Percentiles rank a stretch among this genome's conserved stretches.
Evolutionary conservation across 2,329 filamentous ascomycete genomes (phyloP).

Genomic region (Penicillium sp.): DNA sequence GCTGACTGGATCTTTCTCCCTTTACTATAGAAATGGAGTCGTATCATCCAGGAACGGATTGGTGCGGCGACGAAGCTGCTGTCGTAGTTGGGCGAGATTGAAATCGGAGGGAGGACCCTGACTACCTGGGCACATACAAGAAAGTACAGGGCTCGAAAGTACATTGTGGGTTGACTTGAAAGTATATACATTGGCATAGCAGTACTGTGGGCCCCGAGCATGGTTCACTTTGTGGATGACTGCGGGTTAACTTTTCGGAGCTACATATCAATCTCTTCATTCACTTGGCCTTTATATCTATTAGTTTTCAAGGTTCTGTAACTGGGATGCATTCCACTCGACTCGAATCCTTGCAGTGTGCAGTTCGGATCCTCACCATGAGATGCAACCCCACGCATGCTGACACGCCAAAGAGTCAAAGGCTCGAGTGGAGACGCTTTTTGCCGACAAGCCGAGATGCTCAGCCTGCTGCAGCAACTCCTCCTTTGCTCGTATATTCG

Average conservation of each 20-base stretch:
- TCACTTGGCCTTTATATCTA: background rate
- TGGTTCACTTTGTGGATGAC: background rate
- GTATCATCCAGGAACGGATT: slow-evolving; percentile 42
- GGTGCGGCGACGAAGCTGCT: slow-evolving; percentile 35
- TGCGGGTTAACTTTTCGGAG: background rate
- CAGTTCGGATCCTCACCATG: too few relatives aligned
- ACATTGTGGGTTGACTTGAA: background rate
- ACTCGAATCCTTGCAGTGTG: background rate
- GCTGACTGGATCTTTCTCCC: slow-evolving; percentile 9
- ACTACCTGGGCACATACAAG: too few relatives aligned
- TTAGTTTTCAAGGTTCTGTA: background rate
- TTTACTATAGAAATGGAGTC: slow-evolving; percentile 42
- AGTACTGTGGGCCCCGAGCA: too few relatives aligned
- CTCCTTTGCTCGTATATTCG: background rate
- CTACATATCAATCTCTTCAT: background rate
- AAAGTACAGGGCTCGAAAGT: background rate
- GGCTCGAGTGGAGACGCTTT: background rate
- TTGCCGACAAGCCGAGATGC: background rate
- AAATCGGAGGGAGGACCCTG: background rate
- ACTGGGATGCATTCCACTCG: background rate
- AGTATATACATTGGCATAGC: background rate
- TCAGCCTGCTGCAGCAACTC: background rate
- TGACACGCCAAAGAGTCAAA: background rate
- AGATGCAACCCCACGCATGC: background rate
- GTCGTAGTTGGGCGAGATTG: slow-evolving; percentile 18